These are phyloP conservation scores for Dendrobium catenatum DNA, from an alignment of 106 monocot species.

Conservation along the genomic window DNA sequence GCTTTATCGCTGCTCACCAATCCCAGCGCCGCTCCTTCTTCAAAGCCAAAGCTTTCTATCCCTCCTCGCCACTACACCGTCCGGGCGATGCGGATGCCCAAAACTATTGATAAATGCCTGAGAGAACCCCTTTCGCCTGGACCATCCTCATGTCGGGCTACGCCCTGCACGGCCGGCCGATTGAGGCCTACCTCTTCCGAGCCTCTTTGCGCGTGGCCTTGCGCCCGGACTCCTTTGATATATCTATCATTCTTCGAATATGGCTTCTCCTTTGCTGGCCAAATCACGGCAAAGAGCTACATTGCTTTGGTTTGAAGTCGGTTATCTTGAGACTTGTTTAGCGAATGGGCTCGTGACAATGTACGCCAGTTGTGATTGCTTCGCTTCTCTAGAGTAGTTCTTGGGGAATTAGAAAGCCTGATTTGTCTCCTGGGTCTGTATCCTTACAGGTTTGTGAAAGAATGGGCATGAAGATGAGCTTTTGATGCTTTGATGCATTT, in stretches of 20 bases:
- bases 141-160: too few species aligned
- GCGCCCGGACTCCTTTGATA: conserved; percentile 25
- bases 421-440: conserved; percentile 42
- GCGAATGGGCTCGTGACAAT: conserved; percentile 30
- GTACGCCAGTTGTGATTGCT: conserved; percentile 25
- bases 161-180: too few species aligned
- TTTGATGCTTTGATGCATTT: conserved; percentile 23
- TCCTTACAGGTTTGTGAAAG: conserved; percentile 25
- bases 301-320: conserved; percentile 22
- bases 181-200: conserved; percentile 4
- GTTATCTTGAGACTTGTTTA: conserved; percentile 26
- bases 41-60: neutral
- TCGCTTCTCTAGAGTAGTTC: conserved; percentile 16
- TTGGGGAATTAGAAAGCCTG: conserved; percentile 14
- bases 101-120: too few species aligned
- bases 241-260: conserved; percentile 23
- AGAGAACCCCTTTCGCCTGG: too few species aligned
- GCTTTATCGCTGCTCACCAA: neutral
- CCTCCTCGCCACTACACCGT: neutral
- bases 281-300: conserved; percentile 16
- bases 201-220: neutral
- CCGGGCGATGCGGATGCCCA: too few species aligned
- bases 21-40: neutral
- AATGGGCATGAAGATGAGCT: conserved; percentile 17
- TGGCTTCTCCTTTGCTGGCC: conserved; percentile 17